A percentile compares a stretch with the other conserved stretches of the same genome.
These are phyloP conservation scores for Paraglomus occultum DNA, from an alignment of 192 early-diverging fungal genomes.

Conservation along the genomic window DNA sequence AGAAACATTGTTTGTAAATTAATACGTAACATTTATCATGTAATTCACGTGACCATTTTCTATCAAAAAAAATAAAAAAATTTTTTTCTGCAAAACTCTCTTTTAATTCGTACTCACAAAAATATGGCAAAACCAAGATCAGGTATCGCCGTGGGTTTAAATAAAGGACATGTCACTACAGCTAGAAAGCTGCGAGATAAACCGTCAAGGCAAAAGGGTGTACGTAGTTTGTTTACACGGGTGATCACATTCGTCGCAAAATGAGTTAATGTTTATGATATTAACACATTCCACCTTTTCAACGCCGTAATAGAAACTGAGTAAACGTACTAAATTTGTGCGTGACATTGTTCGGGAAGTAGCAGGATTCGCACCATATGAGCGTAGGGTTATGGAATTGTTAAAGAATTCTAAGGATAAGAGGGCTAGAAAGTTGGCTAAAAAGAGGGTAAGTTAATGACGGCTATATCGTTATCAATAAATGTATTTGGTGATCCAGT, in stretches of 20 bases:
- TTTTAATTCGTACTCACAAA: too few relatives aligned
- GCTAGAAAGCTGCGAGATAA: conserved; percentile 64
- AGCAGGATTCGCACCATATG: conserved; percentile 96
- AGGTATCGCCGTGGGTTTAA: conserved; percentile 87
- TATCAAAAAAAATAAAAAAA: too few relatives aligned
- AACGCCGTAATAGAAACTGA: conserved; percentile 49
- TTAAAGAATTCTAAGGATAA: conserved; percentile 99
- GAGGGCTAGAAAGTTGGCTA: conserved; percentile 98
- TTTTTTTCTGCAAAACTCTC: too few relatives aligned
- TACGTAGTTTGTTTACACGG: conserved; percentile 47
- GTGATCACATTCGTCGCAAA: neutral
- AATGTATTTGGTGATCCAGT: neutral
- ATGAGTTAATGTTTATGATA: conserved; percentile 24
- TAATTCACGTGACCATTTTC: too few relatives aligned
- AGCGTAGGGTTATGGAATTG: conserved; percentile 99
- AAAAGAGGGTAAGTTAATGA: conserved; percentile 73
- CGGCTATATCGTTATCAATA: neutral
- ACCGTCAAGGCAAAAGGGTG: conserved; percentile 80
- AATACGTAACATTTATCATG: too few relatives aligned
- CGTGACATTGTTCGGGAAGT: conserved; percentile 96
- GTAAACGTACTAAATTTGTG: conserved; percentile 88
- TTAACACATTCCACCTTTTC: too few relatives aligned
- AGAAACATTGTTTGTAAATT: too few relatives aligned
- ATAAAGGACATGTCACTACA: conserved; percentile 92
- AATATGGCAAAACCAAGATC: conserved; percentile 54